Evolutionary conservation across 2,329 filamentous ascomycete genomes (phyloP), one percentile per base, ranked within the genome.

Genomic region (Acrocalymma vagum): DNA sequence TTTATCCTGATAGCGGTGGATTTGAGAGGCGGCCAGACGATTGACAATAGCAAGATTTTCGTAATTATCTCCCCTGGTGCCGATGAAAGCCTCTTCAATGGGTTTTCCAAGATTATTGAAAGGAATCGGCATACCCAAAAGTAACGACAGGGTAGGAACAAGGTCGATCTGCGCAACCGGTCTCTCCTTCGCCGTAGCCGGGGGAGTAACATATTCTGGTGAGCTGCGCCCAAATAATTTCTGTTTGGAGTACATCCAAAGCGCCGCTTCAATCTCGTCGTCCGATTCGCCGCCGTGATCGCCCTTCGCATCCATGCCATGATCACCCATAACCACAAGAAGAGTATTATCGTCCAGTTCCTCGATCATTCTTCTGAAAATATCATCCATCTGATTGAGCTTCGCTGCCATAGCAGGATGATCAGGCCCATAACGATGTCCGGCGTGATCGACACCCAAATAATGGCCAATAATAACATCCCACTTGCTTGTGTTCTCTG

Each of bases 231-330:
- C 94, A 69, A 99, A 99, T 8, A 89, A 70, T 0, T 85, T 84
- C 55, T 83, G 86, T 69, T 92, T 95, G 1, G 94, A 95, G 69
- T 97, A 99, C 91, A 99, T 95, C 93, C 94, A 99, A 30, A 99
- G 71, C 2, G 94, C 91, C 40, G 94, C 91, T 69, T 99, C 85
- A 6, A 99, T 83, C 68, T 99, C 94, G 51, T 97, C 91, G 55
- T 96, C 90, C 21, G 93, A 96, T 74, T 99, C 94, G 38, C 94
- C 94, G n/a, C 94, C 94, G 63, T 99, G 94, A 55, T 99, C 94
- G 13, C 94, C 94, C 73, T 99, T 97, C 46, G 82, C 78, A 69
- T 99, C 94, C 94, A 99, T 99, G 9, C 94, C 94, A 64, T 99
- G 94, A 66, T 99, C 94, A n/a, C 94, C 94, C 90, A 99, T 95